Conservation (phyloP, 768 basidiomycete genomes). For the Mycena haematopus region DNA sequence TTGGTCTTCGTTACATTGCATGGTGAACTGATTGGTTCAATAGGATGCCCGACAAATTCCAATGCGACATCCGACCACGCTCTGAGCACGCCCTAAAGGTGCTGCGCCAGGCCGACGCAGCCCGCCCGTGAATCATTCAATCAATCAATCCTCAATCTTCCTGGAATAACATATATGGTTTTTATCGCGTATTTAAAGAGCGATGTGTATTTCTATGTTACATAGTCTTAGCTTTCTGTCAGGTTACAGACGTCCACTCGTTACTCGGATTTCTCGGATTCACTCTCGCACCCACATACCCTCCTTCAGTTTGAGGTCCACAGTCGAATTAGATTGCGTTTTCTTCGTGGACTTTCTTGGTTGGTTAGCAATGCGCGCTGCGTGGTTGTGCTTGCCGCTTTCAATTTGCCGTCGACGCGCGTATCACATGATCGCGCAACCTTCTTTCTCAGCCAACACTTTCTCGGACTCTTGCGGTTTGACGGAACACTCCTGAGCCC, state of each 20-base stretch:
- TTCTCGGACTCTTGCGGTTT: too few species aligned
- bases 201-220: conserved; percentile 24
- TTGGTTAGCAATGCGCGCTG: too few species aligned
- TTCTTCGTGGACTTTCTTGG: not conserved
- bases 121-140: conserved; percentile 19
- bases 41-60: conserved; percentile 56
- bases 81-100: conserved; percentile 51
- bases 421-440: not conserved
- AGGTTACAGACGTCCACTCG: conserved; percentile 24
- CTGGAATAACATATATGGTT: conserved; percentile 9
- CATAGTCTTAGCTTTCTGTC: conserved; percentile 7
- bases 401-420: not conserved
- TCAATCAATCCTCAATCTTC: not conserved
- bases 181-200: conserved; percentile 30
- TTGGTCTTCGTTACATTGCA: not conserved
- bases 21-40: not conserved
- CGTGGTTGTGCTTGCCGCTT: not conserved
- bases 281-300: not conserved
- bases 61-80: conserved; percentile 56
- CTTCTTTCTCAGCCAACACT: not conserved
- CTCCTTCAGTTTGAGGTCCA: not conserved
- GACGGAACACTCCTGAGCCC: not conserved
- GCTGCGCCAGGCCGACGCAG: conserved; percentile 42
- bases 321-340: not conserved
- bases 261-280: conserved; percentile 1